Evolutionary conservation across 176 grass and related monocot genomes (phyloP).

Genomic region (Phoenix roebelenii): DNA sequence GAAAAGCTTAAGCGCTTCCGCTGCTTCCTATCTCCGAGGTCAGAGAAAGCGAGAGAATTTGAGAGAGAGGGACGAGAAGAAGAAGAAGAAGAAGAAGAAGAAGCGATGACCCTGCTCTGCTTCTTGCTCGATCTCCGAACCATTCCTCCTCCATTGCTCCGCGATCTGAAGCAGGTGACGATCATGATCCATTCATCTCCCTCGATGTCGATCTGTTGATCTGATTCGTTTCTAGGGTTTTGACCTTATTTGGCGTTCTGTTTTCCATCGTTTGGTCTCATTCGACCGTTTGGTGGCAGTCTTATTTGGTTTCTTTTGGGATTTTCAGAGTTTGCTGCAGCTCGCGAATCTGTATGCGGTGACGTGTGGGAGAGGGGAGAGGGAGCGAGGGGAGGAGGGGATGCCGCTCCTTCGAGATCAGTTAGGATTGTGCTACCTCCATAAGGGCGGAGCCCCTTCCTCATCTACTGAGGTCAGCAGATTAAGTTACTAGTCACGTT

Average conservation of each 20-base stretch:
- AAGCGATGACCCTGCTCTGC: slow-evolving; percentile 72
- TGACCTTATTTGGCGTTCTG: neutral
- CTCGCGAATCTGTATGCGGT: slow-evolving; percentile 77
- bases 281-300: neutral
- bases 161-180: slow-evolving; percentile 61
- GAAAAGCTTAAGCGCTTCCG: too few species aligned
- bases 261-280: neutral
- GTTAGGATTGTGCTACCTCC: slow-evolving; percentile 61
- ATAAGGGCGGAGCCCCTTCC: slow-evolving; percentile 22
- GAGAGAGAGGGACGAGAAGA: neutral
- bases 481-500: neutral
- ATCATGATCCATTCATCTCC: neutral
- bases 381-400: neutral
- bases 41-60: too few species aligned
- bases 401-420: slow-evolving; percentile 42
- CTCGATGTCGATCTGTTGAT: neutral
- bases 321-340: slow-evolving; percentile 55
- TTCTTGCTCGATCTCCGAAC: slow-evolving; percentile 86
- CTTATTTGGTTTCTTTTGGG: neutral
- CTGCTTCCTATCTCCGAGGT: too few species aligned
- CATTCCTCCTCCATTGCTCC: slow-evolving; percentile 54
- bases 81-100: neutral
- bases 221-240: neutral
- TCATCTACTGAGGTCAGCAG: slow-evolving; percentile 42
- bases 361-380: slow-evolving; percentile 15